Base-by-base conservation (phyloP, 495 filamentous ascomycete species). In the Talaromyces thailandensis region DNA sequence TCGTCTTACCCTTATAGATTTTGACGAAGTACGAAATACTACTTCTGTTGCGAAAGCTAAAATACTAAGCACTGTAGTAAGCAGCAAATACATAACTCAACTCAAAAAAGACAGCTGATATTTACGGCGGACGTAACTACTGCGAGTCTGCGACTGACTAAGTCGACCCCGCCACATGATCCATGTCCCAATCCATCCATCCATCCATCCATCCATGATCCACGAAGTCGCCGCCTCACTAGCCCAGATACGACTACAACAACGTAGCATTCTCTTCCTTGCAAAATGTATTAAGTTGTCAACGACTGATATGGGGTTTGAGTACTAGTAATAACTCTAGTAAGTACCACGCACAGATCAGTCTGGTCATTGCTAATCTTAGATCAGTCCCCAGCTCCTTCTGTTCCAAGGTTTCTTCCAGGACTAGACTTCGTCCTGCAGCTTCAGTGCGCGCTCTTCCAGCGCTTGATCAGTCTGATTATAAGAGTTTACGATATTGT, bases 181-280 rank as follows among this genome's bases (percentile, higher is more conserved):
- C 35, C 35, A 40, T 40, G 35, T 40, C 35, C 35, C 35, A 35
- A 35, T 35, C 31, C 29, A 31, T 31, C 29, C 29, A 31, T 31
- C 35, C 8, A 35, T 35, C 32, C 9, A 14, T 35, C 32, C 32
- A 35, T 35, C 28, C 28, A 29, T 29, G 28, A 29, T 29, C 28
- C 28, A 29, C 28, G 28, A 29, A 29, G 28, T 29, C 28, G 28
- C 28, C 28, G 28, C 28, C 65, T 78, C 9, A 75, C 82, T 7
- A 79, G 31, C 31, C 62, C 26, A 28, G 26, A 28, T 28, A 28
- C 26, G 2, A 31, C 31, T 40, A 40, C 35, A 40, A 40, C 35
- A 40, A 40, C 35, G 35, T 40, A 40, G 16, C 35, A 40, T 40
- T 40, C 35, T 40, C 35, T 14, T 37, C 35, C 35, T 40, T 40